phyloP scores from a whole-genome alignment of 495 filamentous ascomycete genomes.

The Xylaria castorea region DNA sequence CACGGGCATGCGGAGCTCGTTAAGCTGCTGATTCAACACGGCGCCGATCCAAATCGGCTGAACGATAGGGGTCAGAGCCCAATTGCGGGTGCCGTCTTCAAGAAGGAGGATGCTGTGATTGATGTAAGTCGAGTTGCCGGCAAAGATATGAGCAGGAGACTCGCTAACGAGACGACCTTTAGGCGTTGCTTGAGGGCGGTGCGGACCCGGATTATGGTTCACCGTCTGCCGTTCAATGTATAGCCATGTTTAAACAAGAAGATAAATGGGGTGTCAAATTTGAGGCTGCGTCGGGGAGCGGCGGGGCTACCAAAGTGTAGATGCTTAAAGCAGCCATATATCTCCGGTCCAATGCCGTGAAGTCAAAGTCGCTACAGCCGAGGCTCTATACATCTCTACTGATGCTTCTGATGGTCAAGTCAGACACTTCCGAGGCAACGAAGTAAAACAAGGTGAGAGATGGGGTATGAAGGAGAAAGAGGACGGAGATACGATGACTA shows the following conservation, averaged over 20 bases:
- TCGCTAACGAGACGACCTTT: not conserved
- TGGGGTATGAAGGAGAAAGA: not conserved
- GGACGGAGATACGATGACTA: not conserved
- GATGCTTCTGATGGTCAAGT: not conserved
- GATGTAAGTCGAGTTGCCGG: constrained; percentile 40
- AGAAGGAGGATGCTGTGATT: constrained; percentile 57
- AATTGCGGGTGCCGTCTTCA: constrained; percentile 63
- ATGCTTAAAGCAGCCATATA: not conserved
- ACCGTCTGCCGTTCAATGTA: constrained; percentile 55
- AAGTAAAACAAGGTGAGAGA: not conserved
- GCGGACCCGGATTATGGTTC: constrained; percentile 58
- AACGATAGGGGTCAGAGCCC: constrained; percentile 63
- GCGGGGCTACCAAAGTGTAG: constrained; percentile 37
- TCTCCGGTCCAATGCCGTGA: not conserved
- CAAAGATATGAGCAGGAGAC: not conserved
- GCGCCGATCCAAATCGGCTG: constrained; percentile 59
- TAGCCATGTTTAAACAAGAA: constrained; percentile 58
- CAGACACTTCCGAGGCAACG: not conserved
- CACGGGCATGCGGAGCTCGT: constrained; percentile 60
- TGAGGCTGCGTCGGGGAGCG: constrained; percentile 50
- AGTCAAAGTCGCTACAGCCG: not conserved
- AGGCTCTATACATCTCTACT: not conserved
- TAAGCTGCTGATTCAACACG: constrained; percentile 55
- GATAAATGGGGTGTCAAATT: constrained; percentile 58
- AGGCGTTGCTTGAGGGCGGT: constrained; percentile 54